Conservation (phyloP, 192 early-diverging fungal genomes). For the Rhizoclosmatium globosum region DNA sequence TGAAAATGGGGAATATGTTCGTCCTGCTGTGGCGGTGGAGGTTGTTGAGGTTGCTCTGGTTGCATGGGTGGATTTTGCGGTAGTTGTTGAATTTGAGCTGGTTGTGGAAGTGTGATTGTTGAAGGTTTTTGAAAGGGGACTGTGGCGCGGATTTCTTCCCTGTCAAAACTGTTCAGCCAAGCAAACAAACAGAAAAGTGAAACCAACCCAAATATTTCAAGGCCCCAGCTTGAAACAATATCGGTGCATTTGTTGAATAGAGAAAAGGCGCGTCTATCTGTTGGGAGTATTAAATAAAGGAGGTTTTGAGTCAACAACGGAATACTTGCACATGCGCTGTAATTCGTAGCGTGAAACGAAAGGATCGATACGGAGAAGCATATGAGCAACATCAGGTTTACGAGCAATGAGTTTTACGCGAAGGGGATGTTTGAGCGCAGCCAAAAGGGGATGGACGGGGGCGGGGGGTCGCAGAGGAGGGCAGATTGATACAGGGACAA, state of each 20-base stretch:
- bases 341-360: constrained; percentile 37
- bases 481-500: neutral
- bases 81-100: neutral
- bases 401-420: constrained; percentile 17
- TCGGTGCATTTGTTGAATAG: constrained; percentile 26
- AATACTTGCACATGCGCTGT: constrained; percentile 35
- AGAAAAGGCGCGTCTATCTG: constrained; percentile 24
- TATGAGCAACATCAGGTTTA: constrained; percentile 16
- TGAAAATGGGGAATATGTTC: neutral
- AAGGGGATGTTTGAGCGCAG: constrained; percentile 26
- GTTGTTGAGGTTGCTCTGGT: neutral
- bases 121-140: constrained; percentile 19
- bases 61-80: neutral
- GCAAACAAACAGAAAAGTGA: neutral
- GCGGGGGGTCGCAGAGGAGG: constrained; percentile 10
- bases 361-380: constrained; percentile 24
- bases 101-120: constrained; percentile 1
- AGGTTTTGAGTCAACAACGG: neutral
- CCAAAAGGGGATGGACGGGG: constrained; percentile 39
- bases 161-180: neutral
- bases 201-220: constrained; percentile 30
- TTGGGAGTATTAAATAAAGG: neutral
- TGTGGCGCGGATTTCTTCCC: neutral
- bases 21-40: neutral
- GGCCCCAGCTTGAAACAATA: constrained; percentile 11